Evolutionary conservation across 768 basidiomycete species (phyloP), one percentile per base, ranked within the genome.

Genomic region (Lactarius indigo): DNA sequence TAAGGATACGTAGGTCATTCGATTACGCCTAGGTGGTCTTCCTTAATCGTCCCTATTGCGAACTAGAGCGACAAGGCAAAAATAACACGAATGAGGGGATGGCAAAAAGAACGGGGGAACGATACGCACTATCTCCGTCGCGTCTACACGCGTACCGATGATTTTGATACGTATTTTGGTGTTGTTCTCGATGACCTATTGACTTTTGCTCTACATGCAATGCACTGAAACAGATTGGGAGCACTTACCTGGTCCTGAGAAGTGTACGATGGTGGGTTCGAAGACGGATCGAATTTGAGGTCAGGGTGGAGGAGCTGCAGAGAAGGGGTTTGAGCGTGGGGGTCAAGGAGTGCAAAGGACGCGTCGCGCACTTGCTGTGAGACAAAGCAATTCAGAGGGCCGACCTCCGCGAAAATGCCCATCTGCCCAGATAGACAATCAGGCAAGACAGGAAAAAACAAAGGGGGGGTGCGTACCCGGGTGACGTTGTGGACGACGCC

Each of bases 351-450:
- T 42, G 59, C 15, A 67, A 70, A 39, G 68, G 15, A 31, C 39
- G 35, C 63, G 54, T 68, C 15, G 78, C 85, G 68, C 69, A 97
- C 96, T 80, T 97, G 96, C 72, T 93, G 92, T 15, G 96, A 96
- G 30, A 98, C 92, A 76, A 99, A 99, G 57, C 97, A 94, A 30
- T 87, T 86, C 66, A 98, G 75, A 17, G 97, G 97, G 39, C 97
- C 97, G 57, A 96, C 95, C 69, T 97, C 94, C 60, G 93, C 94
- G 71, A 98, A 98, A 79, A 99, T 97, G 2, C 97, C 97, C 95
- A 98, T 97, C 96, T 98, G 70, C 15, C 2, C 44, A 20, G 30
- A 15, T 37, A 47, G 42, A 2, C 18, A 17, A n/a, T 39, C 31
- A 26, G 26, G 5, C 17, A 12, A 5, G 37, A 8, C 1, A 52